Evolutionary conservation across 495 filamentous ascomycete genomes (phyloP).

Genomic region (Physcia stellaris): DNA sequence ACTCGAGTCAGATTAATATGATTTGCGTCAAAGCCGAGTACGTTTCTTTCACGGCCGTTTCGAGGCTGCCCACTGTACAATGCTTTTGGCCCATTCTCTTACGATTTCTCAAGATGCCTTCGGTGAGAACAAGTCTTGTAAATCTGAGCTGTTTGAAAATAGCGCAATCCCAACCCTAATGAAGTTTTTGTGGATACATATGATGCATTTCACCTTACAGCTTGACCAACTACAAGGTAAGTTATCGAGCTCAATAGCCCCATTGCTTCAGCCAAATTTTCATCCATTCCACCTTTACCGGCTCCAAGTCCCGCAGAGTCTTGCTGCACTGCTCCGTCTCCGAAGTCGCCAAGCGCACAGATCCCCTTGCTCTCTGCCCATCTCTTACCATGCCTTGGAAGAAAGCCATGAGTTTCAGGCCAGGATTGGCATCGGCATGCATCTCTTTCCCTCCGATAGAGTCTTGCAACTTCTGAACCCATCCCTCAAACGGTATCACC

Average conservation of each 20-base stretch:
- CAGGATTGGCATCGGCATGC: not conserved
- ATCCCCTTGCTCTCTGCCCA: not conserved
- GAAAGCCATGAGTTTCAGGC: constrained; percentile 1
- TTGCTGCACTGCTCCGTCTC: constrained; percentile 1
- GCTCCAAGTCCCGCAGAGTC: constrained; percentile 1
- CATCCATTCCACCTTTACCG: constrained; percentile 6
- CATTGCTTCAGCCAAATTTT: constrained; percentile 4
- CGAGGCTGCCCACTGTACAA: no score
- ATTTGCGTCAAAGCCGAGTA: no score
- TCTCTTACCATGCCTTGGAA: not conserved
- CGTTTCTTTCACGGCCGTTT: no score
- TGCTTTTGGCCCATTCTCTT: no score
- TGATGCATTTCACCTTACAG: no score
- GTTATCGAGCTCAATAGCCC: constrained; percentile 2
- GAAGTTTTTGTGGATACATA: not conserved
- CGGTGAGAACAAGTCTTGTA: no score
- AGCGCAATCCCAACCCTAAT: not conserved
- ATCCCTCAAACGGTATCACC: not conserved
- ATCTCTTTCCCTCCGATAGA: not conserved
- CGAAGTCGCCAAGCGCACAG: not conserved
- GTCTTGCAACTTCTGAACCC: not conserved
- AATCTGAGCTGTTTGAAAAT: no score
- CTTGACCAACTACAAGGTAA: no score
- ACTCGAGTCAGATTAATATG: no score
- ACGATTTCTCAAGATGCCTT: no score